A percentile compares a stretch with the other conserved stretches of the same genome.
Evolutionary conservation across 257 asterid species (phyloP).

Genomic region (Plantago elongata): DNA sequence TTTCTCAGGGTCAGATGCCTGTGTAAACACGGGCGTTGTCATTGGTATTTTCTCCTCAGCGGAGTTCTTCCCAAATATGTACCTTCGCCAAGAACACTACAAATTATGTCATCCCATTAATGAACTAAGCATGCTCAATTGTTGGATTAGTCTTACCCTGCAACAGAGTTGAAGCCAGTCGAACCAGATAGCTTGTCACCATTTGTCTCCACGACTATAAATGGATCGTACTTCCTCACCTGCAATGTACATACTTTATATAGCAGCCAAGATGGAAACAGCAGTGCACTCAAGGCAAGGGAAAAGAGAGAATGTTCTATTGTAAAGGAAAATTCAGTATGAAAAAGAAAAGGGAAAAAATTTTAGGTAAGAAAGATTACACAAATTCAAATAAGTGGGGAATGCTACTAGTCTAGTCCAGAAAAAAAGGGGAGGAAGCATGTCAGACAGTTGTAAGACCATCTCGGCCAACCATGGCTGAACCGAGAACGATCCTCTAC

Average conservation of each 20-base stretch:
- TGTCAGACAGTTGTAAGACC: no score
- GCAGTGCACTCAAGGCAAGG: no score
- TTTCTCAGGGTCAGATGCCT: constrained; percentile 43
- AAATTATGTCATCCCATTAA: constrained; percentile 9
- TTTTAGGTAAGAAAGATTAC: no score
- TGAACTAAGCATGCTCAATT: neutral
- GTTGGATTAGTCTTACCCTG: constrained; percentile 52
- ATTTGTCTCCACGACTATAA: constrained; percentile 66
- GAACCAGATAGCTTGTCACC: constrained; percentile 71
- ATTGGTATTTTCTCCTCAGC: constrained; percentile 73
- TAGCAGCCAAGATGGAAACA: no score
- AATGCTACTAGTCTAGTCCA: no score
- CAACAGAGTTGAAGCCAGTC: constrained; percentile 72
- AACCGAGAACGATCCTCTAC: no score
- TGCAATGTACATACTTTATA: constrained; percentile 19
- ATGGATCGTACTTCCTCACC: constrained; percentile 75
- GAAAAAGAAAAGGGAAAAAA: no score
- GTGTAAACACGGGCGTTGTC: constrained; percentile 93
- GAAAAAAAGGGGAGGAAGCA: no score
- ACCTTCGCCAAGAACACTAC: constrained; percentile 30
- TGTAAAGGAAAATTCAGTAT: no score
- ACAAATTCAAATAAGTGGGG: no score
- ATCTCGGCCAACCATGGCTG: no score
- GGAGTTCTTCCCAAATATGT: constrained; percentile 83
- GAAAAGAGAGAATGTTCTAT: no score